Evolutionary conservation across 768 basidiomycete species (phyloP), one percentile per base, ranked within the genome.

Genomic region (Tephrocybe rancida): DNA sequence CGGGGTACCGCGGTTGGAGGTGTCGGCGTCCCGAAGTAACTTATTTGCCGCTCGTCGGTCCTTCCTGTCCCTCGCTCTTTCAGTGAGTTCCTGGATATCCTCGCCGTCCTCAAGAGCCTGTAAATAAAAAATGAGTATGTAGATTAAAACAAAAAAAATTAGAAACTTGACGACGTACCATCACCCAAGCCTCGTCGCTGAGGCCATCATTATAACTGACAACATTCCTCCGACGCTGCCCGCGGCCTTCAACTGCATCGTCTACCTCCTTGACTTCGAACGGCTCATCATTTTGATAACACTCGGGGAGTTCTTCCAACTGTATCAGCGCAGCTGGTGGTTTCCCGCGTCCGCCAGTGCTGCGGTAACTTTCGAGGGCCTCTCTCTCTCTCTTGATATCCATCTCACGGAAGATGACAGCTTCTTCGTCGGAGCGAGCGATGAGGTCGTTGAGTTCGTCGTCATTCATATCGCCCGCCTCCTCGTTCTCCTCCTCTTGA

Each of bases 131-230:
- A 42, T 35, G 50, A 57, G 47, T 49, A 13, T 18, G 44, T 55
- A 44, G 18, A 38, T 38, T 45, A 27, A 46, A 18, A 27, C 18
- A 19, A 48, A 21, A 44, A 52, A 16, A 19, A 19, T 51, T 18
- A 4, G 16, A 27, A 47, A 19, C n/a, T n/a, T n/a, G n/a, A n/a
- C n/a, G n/a, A 75, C 80, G 54, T 65, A 88, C 88, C 80, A 90
- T 80, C 27, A 92, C 84, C 89, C 93, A 97, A 60, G 95, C 88
- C 64, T 97, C 96, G 61, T 98, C 96, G 48, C 86, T 88, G 51
- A 98, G 78, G 14, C 95, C 95, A 65, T 98, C 96, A 54, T 89
- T 95, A 65, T 98, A 98, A 65, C 85, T 88, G 56, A 98, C 92
- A 39, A 88, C 80, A 53, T 86, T 91, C 59, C 93, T 81, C 54